phyloP scores from a whole-genome alignment of 2,329 filamentous ascomycete species.

The Fusarium brachygibbosum region DNA sequence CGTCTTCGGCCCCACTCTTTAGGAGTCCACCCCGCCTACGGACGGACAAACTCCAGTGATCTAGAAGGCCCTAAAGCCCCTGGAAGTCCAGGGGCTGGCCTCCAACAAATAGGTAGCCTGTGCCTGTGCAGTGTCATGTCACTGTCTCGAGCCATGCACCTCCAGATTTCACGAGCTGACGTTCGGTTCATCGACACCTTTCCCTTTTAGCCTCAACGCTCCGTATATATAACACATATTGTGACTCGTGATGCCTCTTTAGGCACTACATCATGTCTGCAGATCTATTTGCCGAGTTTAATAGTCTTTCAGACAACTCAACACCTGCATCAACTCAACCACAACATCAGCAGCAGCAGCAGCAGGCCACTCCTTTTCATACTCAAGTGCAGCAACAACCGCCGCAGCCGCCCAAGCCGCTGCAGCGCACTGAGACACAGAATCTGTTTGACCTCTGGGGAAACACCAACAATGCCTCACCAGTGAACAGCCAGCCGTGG shows the following conservation, averaged over 20 bases:
- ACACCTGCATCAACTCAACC: slow-evolving; percentile 47
- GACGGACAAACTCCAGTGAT: slow-evolving; percentile 14
- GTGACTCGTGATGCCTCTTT: slow-evolving; percentile 34
- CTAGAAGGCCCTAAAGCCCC: slow-evolving; percentile 4
- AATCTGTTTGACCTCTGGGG: slow-evolving; percentile 48
- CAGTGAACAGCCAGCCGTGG: slow-evolving; percentile 50
- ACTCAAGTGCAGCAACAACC: slow-evolving; percentile 24
- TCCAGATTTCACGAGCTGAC: slow-evolving; percentile 9
- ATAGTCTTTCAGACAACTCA: slow-evolving; percentile 59
- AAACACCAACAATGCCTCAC: slow-evolving; percentile 30
- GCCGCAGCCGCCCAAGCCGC: slow-evolving; percentile 18
- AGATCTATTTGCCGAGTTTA: slow-evolving; percentile 75
- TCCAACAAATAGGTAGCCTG: slow-evolving; percentile 32
- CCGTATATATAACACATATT: slow-evolving; percentile 10
- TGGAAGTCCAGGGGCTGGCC: slow-evolving; percentile 34
- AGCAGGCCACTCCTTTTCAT: slow-evolving; percentile 29
- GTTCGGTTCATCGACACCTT: slow-evolving; percentile 11
- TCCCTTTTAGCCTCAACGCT: slow-evolving; percentile 2
- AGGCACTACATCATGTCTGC: slow-evolving; percentile 67
- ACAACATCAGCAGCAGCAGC: slow-evolving; percentile 14
- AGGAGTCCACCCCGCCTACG: slow-evolving; percentile 4
- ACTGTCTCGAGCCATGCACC: background rate
- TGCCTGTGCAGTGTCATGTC: background rate
- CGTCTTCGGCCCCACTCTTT: slow-evolving; percentile 37
- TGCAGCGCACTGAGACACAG: slow-evolving; percentile 41